Conservation (phyloP, 2,329 filamentous ascomycete genomes). For the Harringtonia lauricola region DNA sequence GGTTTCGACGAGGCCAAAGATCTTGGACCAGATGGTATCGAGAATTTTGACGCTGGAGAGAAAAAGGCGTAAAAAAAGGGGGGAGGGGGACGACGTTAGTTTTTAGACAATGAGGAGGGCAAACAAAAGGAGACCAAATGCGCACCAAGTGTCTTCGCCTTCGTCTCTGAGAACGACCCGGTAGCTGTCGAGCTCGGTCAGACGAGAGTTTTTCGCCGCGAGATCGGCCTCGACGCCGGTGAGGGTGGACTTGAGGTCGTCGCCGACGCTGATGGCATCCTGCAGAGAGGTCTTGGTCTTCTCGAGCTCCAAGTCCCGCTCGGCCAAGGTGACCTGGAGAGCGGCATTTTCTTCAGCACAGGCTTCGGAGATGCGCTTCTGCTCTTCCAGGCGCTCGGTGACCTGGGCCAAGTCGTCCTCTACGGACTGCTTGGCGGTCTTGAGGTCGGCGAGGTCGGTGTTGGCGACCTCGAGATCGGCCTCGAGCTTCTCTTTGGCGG, state of each 20-base stretch:
- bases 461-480: slow-evolving; percentile 10
- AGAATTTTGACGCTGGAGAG: slow-evolving; percentile 17
- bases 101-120: too few species aligned
- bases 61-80: neutral
- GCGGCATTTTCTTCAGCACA: slow-evolving; percentile 11
- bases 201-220: slow-evolving; percentile 11
- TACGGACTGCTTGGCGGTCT: neutral
- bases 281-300: slow-evolving; percentile 15
- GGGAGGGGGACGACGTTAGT: too few species aligned
- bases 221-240: slow-evolving; percentile 15
- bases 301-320: slow-evolving; percentile 11
- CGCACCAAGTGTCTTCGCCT: slow-evolving; percentile 20
- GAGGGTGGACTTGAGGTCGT: slow-evolving; percentile 14
- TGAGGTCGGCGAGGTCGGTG: slow-evolving; percentile 9
- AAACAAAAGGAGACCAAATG: neutral
- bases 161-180: slow-evolving; percentile 17
- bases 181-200: slow-evolving; percentile 19
- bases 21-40: slow-evolving; percentile 23
- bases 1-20: slow-evolving; percentile 19
- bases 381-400: slow-evolving; percentile 6
- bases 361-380: slow-evolving; percentile 4
- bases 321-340: slow-evolving; percentile 13
- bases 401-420: slow-evolving; percentile 4
- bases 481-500: slow-evolving; percentile 2
- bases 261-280: slow-evolving; percentile 8